Conservation (phyloP, 345 rosid genomes). For the Ricinus communis region DNA sequence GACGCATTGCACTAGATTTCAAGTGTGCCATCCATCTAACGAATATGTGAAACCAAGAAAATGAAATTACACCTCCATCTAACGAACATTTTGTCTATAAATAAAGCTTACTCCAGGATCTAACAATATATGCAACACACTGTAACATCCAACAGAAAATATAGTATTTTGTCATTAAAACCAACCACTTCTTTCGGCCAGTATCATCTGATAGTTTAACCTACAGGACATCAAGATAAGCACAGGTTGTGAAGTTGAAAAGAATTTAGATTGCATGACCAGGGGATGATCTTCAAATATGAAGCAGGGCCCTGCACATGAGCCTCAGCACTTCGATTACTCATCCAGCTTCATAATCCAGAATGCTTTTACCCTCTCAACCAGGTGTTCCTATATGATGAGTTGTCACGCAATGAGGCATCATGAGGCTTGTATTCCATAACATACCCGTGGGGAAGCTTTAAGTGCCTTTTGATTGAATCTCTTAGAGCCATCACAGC, state of each 20-base stretch:
- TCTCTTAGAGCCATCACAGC: conserved; percentile 66
- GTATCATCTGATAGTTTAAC: background rate
- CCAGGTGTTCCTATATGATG: conserved; percentile 95
- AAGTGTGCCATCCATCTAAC: too few species aligned
- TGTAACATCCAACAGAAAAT: background rate
- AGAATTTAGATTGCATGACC: background rate
- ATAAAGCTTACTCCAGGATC: background rate
- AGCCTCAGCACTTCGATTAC: conserved; percentile 1
- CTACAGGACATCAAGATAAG: conserved; percentile 1
- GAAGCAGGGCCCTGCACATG: background rate
- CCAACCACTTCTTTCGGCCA: background rate
- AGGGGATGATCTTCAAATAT: background rate
- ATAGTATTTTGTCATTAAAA: background rate
- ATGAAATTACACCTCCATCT: too few species aligned
- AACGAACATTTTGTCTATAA: too few species aligned
- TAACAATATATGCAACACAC: background rate
- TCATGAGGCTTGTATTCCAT: conserved; percentile 99
- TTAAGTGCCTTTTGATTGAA: conserved; percentile 66
- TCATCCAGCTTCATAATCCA: background rate
- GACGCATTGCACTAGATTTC: too few species aligned
- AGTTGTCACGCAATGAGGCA: conserved; percentile 87
- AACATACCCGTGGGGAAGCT: conserved; percentile 83
- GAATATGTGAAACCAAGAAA: too few species aligned
- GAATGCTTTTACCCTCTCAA: conserved; percentile 63
- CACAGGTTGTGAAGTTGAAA: background rate